Evolutionary conservation across 2,329 filamentous ascomycete genomes (phyloP), one percentile per base, ranked within the genome.

Genomic region (Corinectria fuckeliana): DNA sequence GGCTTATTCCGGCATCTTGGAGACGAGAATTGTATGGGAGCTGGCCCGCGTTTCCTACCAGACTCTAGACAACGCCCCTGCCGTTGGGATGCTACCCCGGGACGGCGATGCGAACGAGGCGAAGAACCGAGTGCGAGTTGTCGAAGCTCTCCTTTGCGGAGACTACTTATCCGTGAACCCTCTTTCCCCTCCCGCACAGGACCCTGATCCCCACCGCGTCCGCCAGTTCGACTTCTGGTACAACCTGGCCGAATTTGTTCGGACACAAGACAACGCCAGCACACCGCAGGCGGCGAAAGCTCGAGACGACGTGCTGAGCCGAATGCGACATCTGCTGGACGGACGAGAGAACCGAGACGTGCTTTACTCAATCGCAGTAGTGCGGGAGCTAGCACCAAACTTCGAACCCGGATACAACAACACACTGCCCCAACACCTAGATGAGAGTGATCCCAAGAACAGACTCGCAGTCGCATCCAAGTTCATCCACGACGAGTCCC

Each of bases 271-370:
- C 59, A 83, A 88, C 34, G 79, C 83, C 47, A 78, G 77, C 28
- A 78, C 83, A 5, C 71, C 71, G 2, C 58, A 64, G 25, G 64
- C 72, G 70, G 58, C 78, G 77, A 58, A 86, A 82, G 67, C 81
- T 53, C 85, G 92, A 32, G 89, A 93, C 52, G 83, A 87, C 23
- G 84, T 86, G 1, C 79, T 97, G 26, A 76, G 76, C 4, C 82
- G 83, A 50, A 85, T 92, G 74, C 88, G 92, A 28, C 83, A 83
- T 56, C 81, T 94, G 20, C 82, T 97, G 11, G 90, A 92, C 66
- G 90, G 90, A 47, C 85, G 89, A 21, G 93, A 97, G 77, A 95
- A 94, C 70, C 88, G 93, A 52, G 93, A 97, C 73, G 89, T 97
- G 16, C 85, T 97, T 56, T 97, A 97, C 76, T 95, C 91, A 0